These are phyloP conservation scores for Amesomyces nigricolor DNA, from an alignment of 2,329 filamentous ascomycete genomes.

Conservation along the genomic window DNA sequence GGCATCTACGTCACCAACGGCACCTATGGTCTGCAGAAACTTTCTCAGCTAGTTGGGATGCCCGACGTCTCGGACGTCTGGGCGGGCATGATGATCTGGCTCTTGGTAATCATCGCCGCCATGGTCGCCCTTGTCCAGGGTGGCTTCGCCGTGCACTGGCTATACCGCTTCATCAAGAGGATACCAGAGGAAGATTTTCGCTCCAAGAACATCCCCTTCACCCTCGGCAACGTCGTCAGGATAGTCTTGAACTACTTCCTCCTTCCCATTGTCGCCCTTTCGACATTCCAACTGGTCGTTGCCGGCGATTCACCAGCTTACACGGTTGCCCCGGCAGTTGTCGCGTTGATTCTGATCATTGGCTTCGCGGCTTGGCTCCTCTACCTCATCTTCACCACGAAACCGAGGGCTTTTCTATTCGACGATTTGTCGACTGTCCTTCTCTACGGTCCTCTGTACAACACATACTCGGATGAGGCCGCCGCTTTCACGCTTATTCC, in stretches of 20 bases:
- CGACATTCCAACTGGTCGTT: slow-evolving; percentile 85
- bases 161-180: slow-evolving; percentile 64
- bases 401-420: slow-evolving; percentile 81
- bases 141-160: slow-evolving; percentile 71
- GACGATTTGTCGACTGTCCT: slow-evolving; percentile 88
- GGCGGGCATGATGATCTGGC: slow-evolving; percentile 90
- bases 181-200: slow-evolving; percentile 81
- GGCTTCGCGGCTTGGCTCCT: slow-evolving; percentile 74
- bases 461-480: slow-evolving; percentile 92
- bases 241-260: slow-evolving; percentile 91
- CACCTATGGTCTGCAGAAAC: slow-evolving; percentile 70
- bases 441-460: slow-evolving; percentile 89
- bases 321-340: slow-evolving; percentile 66
- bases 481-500: slow-evolving; percentile 86
- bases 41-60: slow-evolving; percentile 81
- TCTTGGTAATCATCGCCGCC: slow-evolving; percentile 67
- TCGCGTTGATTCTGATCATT: slow-evolving; percentile 68
- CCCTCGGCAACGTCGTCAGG: slow-evolving; percentile 70
- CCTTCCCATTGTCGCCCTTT: slow-evolving; percentile 77
- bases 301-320: slow-evolving; percentile 61
- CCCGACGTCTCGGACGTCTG: slow-evolving; percentile 71
- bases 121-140: slow-evolving; percentile 67
- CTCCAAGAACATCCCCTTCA: slow-evolving; percentile 87
- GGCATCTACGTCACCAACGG: slow-evolving; percentile 81
- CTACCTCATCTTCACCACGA: slow-evolving; percentile 70